Conservation (phyloP, 2,329 filamentous ascomycete genomes). For the Cladosporium halotolerans region DNA sequence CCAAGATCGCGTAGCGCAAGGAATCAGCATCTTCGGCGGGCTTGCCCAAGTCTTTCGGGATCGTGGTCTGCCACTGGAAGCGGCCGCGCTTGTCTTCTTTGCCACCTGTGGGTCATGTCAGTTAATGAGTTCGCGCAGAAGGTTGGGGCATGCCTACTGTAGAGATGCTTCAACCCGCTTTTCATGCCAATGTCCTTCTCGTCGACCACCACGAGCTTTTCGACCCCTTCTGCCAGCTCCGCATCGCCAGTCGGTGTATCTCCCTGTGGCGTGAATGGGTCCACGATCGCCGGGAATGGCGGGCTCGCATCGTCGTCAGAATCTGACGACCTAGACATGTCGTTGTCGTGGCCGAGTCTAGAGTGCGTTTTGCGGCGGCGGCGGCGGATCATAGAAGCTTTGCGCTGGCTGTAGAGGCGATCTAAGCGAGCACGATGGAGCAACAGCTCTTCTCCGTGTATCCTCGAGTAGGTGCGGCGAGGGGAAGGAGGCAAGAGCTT, state of each 20-base stretch:
- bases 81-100: constrained; percentile 46
- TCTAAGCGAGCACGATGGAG: no score
- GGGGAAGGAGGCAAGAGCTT: no score
- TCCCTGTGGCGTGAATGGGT: neutral
- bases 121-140: neutral
- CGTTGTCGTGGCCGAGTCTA: no score
- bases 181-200: constrained; percentile 4
- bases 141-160: neutral
- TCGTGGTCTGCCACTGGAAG: constrained; percentile 51
- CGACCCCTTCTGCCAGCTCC: neutral
- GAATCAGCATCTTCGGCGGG: constrained; percentile 57
- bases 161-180: constrained; percentile 3
- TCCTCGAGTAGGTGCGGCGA: no score
- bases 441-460: no score
- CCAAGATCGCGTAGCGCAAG: constrained; percentile 54
- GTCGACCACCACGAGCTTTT: constrained; percentile 3
- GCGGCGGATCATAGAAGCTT: no score
- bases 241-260: neutral
- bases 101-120: constrained; percentile 25
- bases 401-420: no score
- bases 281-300: neutral
- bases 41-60: constrained; percentile 49
- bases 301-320: neutral
- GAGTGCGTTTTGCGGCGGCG: no score
- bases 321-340: neutral